Evolutionary conservation across 148 eudicot genomes (phyloP).

Genomic region (Silene uniflora): DNA sequence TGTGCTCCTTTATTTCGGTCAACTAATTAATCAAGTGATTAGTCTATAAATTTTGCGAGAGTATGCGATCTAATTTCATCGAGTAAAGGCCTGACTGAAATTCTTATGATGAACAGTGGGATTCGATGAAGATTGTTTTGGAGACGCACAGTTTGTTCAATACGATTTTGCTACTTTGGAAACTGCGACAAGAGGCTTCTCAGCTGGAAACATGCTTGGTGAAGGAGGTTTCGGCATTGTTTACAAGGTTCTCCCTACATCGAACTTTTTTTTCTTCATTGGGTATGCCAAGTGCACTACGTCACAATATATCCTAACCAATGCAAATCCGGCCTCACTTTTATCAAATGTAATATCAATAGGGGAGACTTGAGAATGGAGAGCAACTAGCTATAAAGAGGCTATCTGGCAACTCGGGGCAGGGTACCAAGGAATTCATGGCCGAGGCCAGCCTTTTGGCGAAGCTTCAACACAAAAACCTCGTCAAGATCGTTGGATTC

Average conservation of each 20-base stretch:
- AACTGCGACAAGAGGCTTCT: conserved; percentile 16
- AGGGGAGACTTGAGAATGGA: conserved; percentile 1
- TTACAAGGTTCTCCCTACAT: conserved; percentile 17
- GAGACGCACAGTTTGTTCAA: conserved; percentile 13
- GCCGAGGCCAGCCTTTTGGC: not conserved
- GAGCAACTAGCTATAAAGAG: conserved; percentile 4
- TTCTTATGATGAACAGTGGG: not conserved
- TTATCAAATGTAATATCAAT: not conserved
- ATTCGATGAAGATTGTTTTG: not conserved
- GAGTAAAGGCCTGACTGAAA: no score
- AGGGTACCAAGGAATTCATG: not conserved
- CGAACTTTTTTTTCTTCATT: no score
- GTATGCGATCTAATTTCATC: no score
- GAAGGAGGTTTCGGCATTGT: conserved; percentile 74
- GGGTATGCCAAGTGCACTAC: no score
- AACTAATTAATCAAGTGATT: no score
- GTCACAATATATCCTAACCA: no score
- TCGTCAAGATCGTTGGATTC: not conserved
- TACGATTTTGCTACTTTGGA: conserved; percentile 12
- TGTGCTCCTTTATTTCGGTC: no score
- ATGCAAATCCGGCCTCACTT: no score
- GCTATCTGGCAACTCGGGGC: not conserved
- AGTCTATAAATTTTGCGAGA: no score
- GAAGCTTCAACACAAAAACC: conserved; percentile 4
- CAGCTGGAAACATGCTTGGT: conserved; percentile 43